These are phyloP conservation scores for Pseudogymnoascus sp. DNA, from an alignment of 2,329 filamentous ascomycete species.

Conservation along the genomic window DNA sequence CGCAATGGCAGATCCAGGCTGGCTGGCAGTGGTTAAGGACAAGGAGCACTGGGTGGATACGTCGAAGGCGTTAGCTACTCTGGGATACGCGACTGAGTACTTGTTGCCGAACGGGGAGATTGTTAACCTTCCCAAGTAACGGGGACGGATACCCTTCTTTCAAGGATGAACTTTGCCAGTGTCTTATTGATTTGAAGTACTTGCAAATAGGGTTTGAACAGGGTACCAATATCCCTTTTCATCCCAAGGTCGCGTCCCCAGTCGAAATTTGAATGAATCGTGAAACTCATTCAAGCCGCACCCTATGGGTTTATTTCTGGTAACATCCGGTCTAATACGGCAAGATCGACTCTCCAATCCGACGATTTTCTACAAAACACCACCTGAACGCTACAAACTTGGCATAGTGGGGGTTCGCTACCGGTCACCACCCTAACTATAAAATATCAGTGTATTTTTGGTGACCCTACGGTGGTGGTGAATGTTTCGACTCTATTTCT, in stretches of 20 bases:
- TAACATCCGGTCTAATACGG: neutral
- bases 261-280: neutral
- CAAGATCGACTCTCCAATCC: neutral
- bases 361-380: neutral
- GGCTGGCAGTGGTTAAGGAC: constrained; percentile 19
- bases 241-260: neutral
- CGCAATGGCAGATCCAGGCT: constrained; percentile 24
- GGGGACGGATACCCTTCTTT: neutral
- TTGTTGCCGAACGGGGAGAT: constrained; percentile 22
- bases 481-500: neutral
- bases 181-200: neutral
- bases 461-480: neutral
- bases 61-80: constrained; percentile 21
- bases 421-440: neutral
- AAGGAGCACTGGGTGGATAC: constrained; percentile 27
- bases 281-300: neutral
- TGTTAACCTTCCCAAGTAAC: constrained; percentile 20
- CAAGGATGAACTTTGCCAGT: neutral
- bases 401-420: neutral
- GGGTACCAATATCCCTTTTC: constrained; percentile 1
- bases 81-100: constrained; percentile 23
- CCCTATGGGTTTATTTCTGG: neutral
- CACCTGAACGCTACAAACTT: neutral
- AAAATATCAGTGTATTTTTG: neutral
- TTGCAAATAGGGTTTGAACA: neutral